Conservation (phyloP, 2,329 filamentous ascomycete species). For the Chrysoporthe deuterocubensis region DNA sequence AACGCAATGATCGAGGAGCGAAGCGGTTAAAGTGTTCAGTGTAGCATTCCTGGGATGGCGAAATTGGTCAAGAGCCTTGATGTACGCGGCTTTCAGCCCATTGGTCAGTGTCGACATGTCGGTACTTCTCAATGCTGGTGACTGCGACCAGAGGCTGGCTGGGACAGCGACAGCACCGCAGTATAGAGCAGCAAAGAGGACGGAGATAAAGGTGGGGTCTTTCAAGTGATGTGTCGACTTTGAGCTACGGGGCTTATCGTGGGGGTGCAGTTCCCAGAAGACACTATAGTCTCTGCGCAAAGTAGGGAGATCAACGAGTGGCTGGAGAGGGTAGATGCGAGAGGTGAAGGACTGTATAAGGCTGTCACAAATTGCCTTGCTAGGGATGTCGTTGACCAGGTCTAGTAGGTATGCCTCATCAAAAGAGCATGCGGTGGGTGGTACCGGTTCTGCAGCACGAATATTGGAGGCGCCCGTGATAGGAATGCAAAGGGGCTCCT, state of each 20-base stretch:
- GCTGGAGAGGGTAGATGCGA: neutral
- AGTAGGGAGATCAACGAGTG: neutral
- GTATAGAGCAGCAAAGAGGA: neutral
- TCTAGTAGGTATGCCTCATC: neutral
- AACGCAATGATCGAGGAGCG: neutral
- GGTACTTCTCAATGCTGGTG: neutral
- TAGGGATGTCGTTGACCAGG: neutral
- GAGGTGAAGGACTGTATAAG: neutral
- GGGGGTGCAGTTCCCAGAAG: neutral
- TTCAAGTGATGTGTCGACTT: neutral
- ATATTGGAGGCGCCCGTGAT: neutral
- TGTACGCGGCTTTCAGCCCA: neutral
- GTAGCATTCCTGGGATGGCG: neutral
- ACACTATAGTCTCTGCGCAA: neutral
- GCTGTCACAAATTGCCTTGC: neutral
- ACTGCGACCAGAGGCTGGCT: neutral
- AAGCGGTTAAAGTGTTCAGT: neutral
- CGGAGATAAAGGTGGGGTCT: neutral
- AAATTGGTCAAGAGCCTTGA: neutral
- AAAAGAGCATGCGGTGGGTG: neutral
- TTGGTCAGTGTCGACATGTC: neutral
- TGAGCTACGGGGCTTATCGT: neutral
- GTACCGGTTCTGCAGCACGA: neutral
- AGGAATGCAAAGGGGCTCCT: neutral
- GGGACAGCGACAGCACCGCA: neutral